Conservation (phyloP, 768 basidiomycete species). For the Russula griseocarnosa region DNA sequence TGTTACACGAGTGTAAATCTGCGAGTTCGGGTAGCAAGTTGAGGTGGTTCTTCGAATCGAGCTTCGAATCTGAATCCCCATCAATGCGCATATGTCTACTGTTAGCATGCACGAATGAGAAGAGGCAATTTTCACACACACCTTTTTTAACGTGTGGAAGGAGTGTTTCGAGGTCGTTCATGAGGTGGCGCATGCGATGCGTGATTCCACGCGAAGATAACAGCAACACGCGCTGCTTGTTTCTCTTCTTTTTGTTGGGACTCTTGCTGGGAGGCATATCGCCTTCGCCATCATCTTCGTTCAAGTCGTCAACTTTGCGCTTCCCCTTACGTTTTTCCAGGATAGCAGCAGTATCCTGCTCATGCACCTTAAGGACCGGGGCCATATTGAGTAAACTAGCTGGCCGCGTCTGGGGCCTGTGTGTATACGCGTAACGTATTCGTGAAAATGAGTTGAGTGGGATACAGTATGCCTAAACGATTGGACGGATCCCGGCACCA, state of each 20-base stretch:
- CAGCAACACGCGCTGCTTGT: conserved; percentile 93
- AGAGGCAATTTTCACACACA: conserved; percentile 35
- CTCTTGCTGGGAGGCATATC: conserved; percentile 35
- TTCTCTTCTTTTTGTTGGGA: conserved; percentile 61
- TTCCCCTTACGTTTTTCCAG: conserved; percentile 45
- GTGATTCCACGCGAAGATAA: conserved; percentile 93
- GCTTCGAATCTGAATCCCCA: conserved; percentile 78
- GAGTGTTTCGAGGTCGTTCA: conserved; percentile 88
- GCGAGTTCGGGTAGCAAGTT: conserved; percentile 92
- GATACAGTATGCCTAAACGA: too few relatives aligned
- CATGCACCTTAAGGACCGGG: conserved; percentile 59
- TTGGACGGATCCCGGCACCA: not conserved
- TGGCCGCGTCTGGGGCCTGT: not conserved
- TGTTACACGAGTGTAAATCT: conserved; percentile 97
- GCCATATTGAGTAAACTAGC: conserved; percentile 40
- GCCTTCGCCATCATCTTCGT: conserved; percentile 47
- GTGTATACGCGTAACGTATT: not conserved
- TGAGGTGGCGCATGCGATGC: conserved; percentile 93
- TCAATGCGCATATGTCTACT: not conserved
- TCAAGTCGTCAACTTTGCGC: conserved; percentile 60
- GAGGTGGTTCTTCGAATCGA: conserved; percentile 94
- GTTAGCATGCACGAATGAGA: not conserved
- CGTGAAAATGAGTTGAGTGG: not conserved
- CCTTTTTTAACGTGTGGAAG: conserved; percentile 97
- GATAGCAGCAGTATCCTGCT: conserved; percentile 47